A percentile compares a stretch with the other conserved stretches of the same genome.
Conservation (phyloP, 1,284 basidiomycete genomes). For the Leccinum fallax region DNA sequence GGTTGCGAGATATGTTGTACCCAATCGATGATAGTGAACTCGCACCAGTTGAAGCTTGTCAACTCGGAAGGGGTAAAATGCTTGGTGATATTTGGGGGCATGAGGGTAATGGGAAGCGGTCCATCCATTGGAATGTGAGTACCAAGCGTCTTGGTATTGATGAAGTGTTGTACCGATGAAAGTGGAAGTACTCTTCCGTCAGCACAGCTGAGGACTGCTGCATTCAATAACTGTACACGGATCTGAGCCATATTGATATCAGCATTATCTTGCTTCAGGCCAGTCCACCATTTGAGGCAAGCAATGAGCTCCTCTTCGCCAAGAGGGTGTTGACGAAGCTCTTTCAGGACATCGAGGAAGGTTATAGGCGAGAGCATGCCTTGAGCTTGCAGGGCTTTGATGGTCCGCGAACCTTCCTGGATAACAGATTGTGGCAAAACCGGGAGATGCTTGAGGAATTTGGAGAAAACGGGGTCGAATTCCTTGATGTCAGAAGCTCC, state of each 20-base stretch:
- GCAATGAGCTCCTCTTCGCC: conserved; percentile 75
- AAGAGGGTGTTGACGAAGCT: conserved; percentile 77
- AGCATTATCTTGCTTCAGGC: conserved; percentile 54
- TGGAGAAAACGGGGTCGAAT: conserved; percentile 73
- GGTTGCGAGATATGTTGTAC: conserved; percentile 65
- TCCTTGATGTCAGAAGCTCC: conserved; percentile 74
- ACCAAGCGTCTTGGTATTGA: conserved; percentile 68
- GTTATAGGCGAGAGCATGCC: conserved; percentile 82
- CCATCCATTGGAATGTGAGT: conserved; percentile 77
- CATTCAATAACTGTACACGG: conserved; percentile 67
- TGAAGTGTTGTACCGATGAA: conserved; percentile 68
- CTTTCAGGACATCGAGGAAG: conserved; percentile 84
- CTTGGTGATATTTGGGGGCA: conserved; percentile 74
- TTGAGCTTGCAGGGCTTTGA: conserved; percentile 66
- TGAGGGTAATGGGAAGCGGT: conserved; percentile 77
- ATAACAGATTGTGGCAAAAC: conserved; percentile 71
- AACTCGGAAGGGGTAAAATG: conserved; percentile 63
- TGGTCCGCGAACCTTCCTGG: conserved; percentile 64
- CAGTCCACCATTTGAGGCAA: conserved; percentile 91
- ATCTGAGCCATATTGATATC: conserved; percentile 45
- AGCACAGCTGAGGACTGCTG: conserved; percentile 60
- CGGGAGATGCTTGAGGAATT: conserved; percentile 83
- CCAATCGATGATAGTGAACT: conserved; percentile 82
- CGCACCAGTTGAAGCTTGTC: conserved; percentile 76
- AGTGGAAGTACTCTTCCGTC: conserved; percentile 63